Percentiles rank a stretch among this genome's conserved stretches.
These are phyloP conservation scores for Ceratocystis cacaofunesta DNA, from an alignment of 2,329 filamentous ascomycete genomes.

Conservation along the genomic window DNA sequence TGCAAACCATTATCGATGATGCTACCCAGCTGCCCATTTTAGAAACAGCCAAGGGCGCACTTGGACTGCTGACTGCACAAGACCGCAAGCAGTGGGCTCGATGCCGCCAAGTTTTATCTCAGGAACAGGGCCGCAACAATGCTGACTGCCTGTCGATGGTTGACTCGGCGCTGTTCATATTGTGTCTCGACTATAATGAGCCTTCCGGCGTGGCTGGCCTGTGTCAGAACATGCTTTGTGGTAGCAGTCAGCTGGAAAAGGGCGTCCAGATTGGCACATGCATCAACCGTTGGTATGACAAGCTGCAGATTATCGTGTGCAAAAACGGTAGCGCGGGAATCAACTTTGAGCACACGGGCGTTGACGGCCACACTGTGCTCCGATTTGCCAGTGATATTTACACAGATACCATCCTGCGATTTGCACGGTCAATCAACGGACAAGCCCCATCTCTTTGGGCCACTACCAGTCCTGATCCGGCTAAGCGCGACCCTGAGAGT, in stretches of 20 bases:
- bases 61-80: slow-evolving; percentile 89
- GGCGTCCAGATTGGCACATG: slow-evolving; percentile 95
- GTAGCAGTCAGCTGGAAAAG: slow-evolving; percentile 77
- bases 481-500: slow-evolving; percentile 77
- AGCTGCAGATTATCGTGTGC: slow-evolving; percentile 96
- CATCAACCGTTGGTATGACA: slow-evolving; percentile 98
- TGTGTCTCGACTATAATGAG: slow-evolving; percentile 87
- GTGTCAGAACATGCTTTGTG: slow-evolving; percentile 98
- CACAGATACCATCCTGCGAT: slow-evolving; percentile 92
- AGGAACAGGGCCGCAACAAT: slow-evolving; percentile 81
- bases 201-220: slow-evolving; percentile 65
- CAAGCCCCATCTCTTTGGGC: slow-evolving; percentile 85
- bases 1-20: slow-evolving; percentile 85
- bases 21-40: slow-evolving; percentile 79
- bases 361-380: slow-evolving; percentile 92
- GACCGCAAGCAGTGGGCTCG: slow-evolving; percentile 95
- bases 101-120: slow-evolving; percentile 70
- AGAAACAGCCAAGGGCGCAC: slow-evolving; percentile 83
- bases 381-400: slow-evolving; percentile 94
- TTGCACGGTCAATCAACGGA: slow-evolving; percentile 78
- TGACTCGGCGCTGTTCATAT: slow-evolving; percentile 80
- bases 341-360: slow-evolving; percentile 97
- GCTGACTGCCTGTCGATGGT: slow-evolving; percentile 91
- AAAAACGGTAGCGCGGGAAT: slow-evolving; percentile 97
- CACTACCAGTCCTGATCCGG: slow-evolving; percentile 76